Evolutionary conservation across 2,329 filamentous ascomycete genomes (phyloP).

Genomic region (Aspergillus persii): DNA sequence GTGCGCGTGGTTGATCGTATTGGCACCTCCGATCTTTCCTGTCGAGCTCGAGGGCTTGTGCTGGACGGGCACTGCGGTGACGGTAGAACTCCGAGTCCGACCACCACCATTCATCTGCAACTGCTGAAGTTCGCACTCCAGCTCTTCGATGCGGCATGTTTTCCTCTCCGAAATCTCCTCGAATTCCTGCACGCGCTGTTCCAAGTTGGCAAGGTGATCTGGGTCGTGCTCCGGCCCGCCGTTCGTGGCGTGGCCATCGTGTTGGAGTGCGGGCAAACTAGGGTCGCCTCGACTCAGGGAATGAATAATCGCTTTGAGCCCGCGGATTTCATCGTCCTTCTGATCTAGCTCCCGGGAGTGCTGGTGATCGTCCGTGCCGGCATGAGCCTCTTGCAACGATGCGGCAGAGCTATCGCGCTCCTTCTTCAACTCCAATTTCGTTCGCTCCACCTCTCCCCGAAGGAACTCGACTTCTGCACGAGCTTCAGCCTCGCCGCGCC

Average conservation of each 20-base stretch:
- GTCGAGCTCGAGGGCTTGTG: constrained; percentile 31
- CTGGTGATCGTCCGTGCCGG: constrained; percentile 42
- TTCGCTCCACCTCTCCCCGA: constrained; percentile 88
- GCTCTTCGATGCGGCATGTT: constrained; percentile 71
- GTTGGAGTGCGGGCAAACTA: constrained; percentile 26
- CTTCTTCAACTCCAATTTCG: constrained; percentile 78
- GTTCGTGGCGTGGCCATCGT: constrained; percentile 25
- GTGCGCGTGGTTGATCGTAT: constrained; percentile 33
- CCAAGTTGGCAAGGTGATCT: constrained; percentile 64
- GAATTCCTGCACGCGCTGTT: constrained; percentile 77
- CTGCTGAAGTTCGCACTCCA: constrained; percentile 72
- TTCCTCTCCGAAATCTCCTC: constrained; percentile 72
- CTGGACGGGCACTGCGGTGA: constrained; percentile 33
- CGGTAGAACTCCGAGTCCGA: constrained; percentile 36
- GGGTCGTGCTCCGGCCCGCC: constrained; percentile 43
- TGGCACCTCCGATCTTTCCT: constrained; percentile 26
- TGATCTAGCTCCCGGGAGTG: constrained; percentile 77
- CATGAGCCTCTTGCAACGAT: constrained; percentile 54
- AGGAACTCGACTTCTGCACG: constrained; percentile 94
- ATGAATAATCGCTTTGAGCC: constrained; percentile 96
- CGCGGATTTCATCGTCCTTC: constrained; percentile 95
- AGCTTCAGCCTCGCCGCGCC: constrained; percentile 91
- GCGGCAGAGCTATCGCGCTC: constrained; percentile 80
- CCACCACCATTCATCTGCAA: constrained; percentile 28
- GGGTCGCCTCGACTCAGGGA: constrained; percentile 71